phyloP scores from a whole-genome alignment of 2,329 filamentous ascomycete genomes.

The Colletotrichum sp. region DNA sequence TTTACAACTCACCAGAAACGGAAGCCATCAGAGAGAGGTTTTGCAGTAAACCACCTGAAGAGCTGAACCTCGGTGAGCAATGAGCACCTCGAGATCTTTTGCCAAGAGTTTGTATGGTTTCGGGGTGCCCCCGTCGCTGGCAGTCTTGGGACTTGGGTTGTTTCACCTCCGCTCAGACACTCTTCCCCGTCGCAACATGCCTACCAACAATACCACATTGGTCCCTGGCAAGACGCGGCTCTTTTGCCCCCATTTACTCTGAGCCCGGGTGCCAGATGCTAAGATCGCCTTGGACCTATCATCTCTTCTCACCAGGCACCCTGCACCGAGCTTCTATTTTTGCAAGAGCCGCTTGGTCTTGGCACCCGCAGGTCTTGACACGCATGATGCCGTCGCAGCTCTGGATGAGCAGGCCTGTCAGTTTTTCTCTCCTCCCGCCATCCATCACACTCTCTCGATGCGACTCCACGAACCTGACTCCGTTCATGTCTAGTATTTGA shows the following conservation, averaged over 20 bases:
- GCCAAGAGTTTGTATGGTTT: conserved; percentile 11
- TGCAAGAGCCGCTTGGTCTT: conserved; percentile 11
- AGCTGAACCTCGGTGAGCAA: neutral
- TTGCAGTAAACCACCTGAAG: neutral
- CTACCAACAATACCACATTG: neutral
- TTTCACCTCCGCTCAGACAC: conserved; percentile 21
- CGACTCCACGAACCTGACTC: neutral
- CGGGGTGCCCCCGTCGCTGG: neutral
- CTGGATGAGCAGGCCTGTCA: neutral
- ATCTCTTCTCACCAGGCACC: neutral
- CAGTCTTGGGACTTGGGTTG: conserved; percentile 16
- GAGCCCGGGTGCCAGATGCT: neutral
- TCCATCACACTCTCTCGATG: neutral
- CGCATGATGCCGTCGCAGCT: conserved; percentile 10
- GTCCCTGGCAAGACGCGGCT: neutral
- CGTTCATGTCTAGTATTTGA: neutral
- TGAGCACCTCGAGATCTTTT: neutral
- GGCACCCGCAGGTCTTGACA: conserved; percentile 3
- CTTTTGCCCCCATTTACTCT: neutral
- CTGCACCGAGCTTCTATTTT: conserved; percentile 15
- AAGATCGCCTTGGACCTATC: neutral
- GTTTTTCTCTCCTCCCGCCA: neutral
- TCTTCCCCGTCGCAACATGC: neutral
- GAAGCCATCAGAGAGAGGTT: neutral
- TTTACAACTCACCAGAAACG: neutral